A percentile compares a stretch with the other conserved stretches of the same genome.
These are phyloP conservation scores for Globisporangium emineosum DNA, from an alignment of 352 stramenopile species.

Conservation along the genomic window DNA sequence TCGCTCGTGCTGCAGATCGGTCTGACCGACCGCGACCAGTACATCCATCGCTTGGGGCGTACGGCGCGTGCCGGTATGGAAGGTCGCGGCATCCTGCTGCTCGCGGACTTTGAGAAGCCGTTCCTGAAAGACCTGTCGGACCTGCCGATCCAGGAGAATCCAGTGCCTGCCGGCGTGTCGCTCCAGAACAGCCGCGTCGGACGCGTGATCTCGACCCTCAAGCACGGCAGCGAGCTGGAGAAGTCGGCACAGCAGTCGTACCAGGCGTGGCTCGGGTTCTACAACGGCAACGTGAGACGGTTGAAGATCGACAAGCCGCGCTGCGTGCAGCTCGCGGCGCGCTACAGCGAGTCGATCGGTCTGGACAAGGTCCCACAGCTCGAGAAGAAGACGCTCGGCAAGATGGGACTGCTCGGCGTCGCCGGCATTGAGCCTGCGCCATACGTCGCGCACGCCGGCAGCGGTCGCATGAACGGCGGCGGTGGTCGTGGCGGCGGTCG, in stretches of 20 bases:
- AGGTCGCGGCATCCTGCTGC: conserved; percentile 78
- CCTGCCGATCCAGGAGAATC: conserved; percentile 42
- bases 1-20: conserved; percentile 85
- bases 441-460: conserved; percentile 31
- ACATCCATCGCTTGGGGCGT: conserved; percentile 95
- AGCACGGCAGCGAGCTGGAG: conserved; percentile 52
- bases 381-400: conserved; percentile 81
- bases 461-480: conserved; percentile 18
- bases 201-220: conserved; percentile 38
- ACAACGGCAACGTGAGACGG: conserved; percentile 40
- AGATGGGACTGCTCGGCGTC: conserved; percentile 84
- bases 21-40: conserved; percentile 89
- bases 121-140: conserved; percentile 70
- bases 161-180: not conserved
- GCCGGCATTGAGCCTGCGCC: conserved; percentile 55
- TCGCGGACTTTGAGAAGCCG: conserved; percentile 81
- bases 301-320: conserved; percentile 37
- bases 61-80: conserved; percentile 89
- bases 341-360: conserved; percentile 54
- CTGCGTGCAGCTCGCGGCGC: conserved; percentile 79
- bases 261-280: conserved; percentile 95
- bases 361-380: conserved; percentile 70
- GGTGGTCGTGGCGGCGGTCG: conserved; percentile 10
- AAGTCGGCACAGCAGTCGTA: conserved; percentile 89
- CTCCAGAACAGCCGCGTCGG: conserved; percentile 12